phyloP scores from a whole-genome alignment of 768 basidiomycete genomes.

The Trichaptum fuscoviolaceum region DNA sequence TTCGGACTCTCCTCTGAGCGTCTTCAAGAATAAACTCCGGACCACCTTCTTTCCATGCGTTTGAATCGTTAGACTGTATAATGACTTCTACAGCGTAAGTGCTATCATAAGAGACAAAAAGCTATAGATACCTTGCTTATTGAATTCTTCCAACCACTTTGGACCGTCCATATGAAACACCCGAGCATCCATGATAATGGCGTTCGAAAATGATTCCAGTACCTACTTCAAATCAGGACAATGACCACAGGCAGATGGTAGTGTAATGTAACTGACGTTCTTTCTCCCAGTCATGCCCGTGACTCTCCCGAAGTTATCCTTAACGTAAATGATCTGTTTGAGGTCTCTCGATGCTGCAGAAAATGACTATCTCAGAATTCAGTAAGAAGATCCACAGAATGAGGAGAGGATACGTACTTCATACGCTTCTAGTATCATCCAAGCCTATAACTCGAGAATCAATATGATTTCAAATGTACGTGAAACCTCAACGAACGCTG shows the following conservation, averaged over 20 bases:
- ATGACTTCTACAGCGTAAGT: constrained; percentile 19
- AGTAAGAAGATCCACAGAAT: background rate
- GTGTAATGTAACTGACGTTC: background rate
- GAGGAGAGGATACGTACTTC: constrained; percentile 2
- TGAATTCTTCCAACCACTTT: constrained; percentile 31
- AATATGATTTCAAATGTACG: background rate
- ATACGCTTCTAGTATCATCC: constrained; percentile 18
- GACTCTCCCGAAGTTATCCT: constrained; percentile 11
- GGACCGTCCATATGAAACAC: constrained; percentile 30
- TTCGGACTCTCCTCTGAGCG: constrained; percentile 21
- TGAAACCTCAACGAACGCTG: constrained; percentile 10
- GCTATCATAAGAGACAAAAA: background rate
- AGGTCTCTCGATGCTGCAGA: constrained; percentile 13
- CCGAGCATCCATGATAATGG: constrained; percentile 33
- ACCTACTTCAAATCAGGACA: constrained; percentile 20
- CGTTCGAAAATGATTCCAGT: constrained; percentile 29
- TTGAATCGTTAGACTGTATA: constrained; percentile 22
- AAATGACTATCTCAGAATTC: background rate
- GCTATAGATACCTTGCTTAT: constrained; percentile 29
- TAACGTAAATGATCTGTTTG: constrained; percentile 11
- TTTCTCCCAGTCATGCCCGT: constrained; percentile 2
- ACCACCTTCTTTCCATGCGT: constrained; percentile 31
- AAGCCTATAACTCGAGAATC: constrained; percentile 14
- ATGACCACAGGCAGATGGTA: background rate
- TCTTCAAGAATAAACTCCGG: constrained; percentile 29